These are phyloP conservation scores for Phyllosticta citriasiana DNA, from an alignment of 2,329 filamentous ascomycete genomes.

Conservation along the genomic window DNA sequence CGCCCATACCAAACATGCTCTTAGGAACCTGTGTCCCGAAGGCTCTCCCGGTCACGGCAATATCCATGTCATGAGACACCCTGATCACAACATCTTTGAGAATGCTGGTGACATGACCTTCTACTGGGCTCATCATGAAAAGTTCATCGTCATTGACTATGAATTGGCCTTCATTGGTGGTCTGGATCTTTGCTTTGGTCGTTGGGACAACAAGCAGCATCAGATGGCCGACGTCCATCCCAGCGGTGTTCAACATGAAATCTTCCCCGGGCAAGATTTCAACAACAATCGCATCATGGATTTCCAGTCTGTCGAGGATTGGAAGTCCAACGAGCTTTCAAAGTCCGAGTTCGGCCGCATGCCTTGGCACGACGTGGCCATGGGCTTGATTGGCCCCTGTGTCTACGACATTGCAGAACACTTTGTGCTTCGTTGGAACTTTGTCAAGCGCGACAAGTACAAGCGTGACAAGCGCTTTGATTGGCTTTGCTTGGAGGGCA, in stretches of 20 bases:
- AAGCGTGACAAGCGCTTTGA: constrained; percentile 77
- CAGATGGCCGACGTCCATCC: constrained; percentile 80
- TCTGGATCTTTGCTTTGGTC: constrained; percentile 87
- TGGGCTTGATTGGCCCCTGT: constrained; percentile 81
- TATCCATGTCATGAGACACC: constrained; percentile 80
- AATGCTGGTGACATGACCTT: constrained; percentile 94
- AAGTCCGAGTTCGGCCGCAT: constrained; percentile 89
- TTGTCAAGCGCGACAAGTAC: constrained; percentile 94
- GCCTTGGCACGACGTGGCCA: constrained; percentile 96
- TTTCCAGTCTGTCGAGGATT: constrained; percentile 81
- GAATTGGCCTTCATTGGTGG: constrained; percentile 86
- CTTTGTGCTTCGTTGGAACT: constrained; percentile 92
- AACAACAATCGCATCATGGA: constrained; percentile 97
- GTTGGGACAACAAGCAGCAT: constrained; percentile 86
- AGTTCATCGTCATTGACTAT: constrained; percentile 93
- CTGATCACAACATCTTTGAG: constrained; percentile 89
- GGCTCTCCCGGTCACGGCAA: constrained; percentile 77
- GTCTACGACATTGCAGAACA: constrained; percentile 94
- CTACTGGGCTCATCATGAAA: constrained; percentile 97
- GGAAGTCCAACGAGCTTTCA: constrained; percentile 85
- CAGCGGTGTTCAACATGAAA: constrained; percentile 66
- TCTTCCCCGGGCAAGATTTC: constrained; percentile 95
- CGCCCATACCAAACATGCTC: constrained; percentile 78
- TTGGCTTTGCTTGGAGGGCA: constrained; percentile 72
- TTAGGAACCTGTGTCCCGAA: constrained; percentile 69